Conservation (phyloP, 805 yeast genomes). For the Sugiyamaella mastotermitis region DNA sequence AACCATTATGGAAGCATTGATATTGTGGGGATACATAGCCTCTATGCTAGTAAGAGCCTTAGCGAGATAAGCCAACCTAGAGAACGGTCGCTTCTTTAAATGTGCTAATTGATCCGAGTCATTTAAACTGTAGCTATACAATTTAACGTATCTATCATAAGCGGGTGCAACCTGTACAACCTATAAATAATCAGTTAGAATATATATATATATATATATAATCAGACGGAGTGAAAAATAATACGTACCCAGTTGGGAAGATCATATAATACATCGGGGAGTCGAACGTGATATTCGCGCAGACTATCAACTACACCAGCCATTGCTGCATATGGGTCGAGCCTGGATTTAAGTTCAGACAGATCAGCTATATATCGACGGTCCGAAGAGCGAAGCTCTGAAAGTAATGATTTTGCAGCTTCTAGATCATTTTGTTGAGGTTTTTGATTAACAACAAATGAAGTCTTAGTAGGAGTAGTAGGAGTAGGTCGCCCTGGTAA, state of each 20-base stretch:
- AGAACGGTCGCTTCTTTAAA: conserved; percentile 15
- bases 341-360: conserved; percentile 4
- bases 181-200: neutral
- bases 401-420: conserved; percentile 3
- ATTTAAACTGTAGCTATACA: conserved; percentile 12
- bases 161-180: conserved; percentile 1
- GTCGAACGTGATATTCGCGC: conserved; percentile 3
- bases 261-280: conserved; percentile 7
- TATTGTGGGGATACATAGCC: neutral
- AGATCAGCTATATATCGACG: conserved; percentile 7
- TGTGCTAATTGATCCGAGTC: conserved; percentile 13
- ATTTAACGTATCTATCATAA: conserved; percentile 10
- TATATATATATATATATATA: no score
- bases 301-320: conserved; percentile 4
- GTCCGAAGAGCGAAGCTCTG: conserved; percentile 11
- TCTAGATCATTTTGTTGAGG: conserved; percentile 2
- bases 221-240: no score
- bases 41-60: conserved; percentile 10
- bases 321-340: conserved; percentile 1
- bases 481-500: conserved; percentile 13
- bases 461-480: conserved; percentile 2
- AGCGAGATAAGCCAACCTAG: conserved; percentile 12
- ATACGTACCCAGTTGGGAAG: conserved; percentile 7
- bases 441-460: no score
- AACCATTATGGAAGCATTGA: conserved; percentile 3